Evolutionary conservation across 2,329 filamentous ascomycete genomes (phyloP).

Genomic region (Exophiala dermatitidis): DNA sequence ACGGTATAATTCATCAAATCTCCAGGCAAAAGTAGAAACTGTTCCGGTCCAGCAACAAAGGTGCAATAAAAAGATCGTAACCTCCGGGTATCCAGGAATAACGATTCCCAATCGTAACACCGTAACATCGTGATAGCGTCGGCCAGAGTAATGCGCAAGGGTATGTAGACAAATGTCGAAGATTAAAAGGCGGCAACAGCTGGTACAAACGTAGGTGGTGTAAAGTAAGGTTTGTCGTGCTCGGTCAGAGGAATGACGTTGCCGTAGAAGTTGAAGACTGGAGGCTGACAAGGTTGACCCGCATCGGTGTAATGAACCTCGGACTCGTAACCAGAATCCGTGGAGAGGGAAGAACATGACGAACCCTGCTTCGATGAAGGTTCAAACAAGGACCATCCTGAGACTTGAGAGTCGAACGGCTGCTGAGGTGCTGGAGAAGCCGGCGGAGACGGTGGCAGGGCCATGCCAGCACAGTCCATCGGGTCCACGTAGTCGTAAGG

Average conservation of each 20-base stretch:
- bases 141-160: slow-evolving; percentile 14
- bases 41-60: not conserved
- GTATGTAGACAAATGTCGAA: slow-evolving; percentile 12
- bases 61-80: slow-evolving; percentile 2
- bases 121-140: slow-evolving; percentile 20
- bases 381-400: slow-evolving; percentile 25
- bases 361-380: slow-evolving; percentile 26
- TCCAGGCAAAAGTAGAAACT: not conserved
- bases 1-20: not conserved
- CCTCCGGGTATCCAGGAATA: slow-evolving; percentile 16
- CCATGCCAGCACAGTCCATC: slow-evolving; percentile 32
- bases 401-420: slow-evolving; percentile 20
- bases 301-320: slow-evolving; percentile 20
- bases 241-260: slow-evolving; percentile 26
- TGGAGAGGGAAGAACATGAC: slow-evolving; percentile 25
- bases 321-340: slow-evolving; percentile 27
- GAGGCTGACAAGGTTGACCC: slow-evolving; percentile 14
- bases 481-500: slow-evolving; percentile 32
- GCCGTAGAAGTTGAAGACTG: slow-evolving; percentile 26
- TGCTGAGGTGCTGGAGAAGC: slow-evolving; percentile 25
- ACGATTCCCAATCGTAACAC: slow-evolving; percentile 12
- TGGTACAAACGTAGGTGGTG: slow-evolving; percentile 16
- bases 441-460: slow-evolving; percentile 33
- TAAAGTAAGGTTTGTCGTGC: slow-evolving; percentile 22
- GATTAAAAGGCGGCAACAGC: slow-evolving; percentile 25